These are phyloP conservation scores for Kondoa malvinella DNA, from an alignment of 768 basidiomycete species.

Conservation along the genomic window DNA sequence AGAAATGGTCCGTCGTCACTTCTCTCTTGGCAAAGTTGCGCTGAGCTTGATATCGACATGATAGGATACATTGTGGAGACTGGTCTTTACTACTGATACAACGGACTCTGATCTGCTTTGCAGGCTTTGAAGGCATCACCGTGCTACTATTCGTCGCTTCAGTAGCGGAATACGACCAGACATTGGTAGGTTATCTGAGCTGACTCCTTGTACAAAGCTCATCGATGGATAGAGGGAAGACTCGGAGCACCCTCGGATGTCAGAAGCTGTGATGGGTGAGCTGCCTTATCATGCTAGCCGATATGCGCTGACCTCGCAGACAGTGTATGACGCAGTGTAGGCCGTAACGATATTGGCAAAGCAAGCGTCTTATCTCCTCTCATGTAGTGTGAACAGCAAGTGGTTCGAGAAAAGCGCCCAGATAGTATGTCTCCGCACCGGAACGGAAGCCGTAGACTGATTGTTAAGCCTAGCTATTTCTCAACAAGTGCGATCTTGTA, in stretches of 20 bases:
- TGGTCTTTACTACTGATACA: background rate
- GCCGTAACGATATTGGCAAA: too few species aligned
- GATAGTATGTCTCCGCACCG: background rate
- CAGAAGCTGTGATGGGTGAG: background rate
- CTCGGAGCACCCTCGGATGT: background rate
- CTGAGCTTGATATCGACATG: too few species aligned
- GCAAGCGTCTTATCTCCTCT: background rate
- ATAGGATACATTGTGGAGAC: background rate
- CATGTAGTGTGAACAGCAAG: background rate
- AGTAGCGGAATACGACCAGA: background rate
- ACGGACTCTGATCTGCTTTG: background rate
- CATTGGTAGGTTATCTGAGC: background rate
- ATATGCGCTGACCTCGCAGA: background rate
- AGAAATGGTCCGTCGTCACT: conserved; percentile 48
- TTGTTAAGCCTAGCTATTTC: background rate
- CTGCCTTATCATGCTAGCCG: background rate
- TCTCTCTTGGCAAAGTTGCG: background rate
- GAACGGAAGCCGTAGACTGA: background rate
- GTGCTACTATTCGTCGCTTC: background rate
- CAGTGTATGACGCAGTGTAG: background rate
- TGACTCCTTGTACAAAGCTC: background rate
- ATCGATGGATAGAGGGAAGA: background rate
- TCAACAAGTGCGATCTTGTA: background rate
- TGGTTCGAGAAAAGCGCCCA: background rate
- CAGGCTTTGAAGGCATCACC: background rate